Base-by-base conservation (phyloP, 2,329 filamentous ascomycete genomes). In the Chrysosporium keratinophilum region DNA sequence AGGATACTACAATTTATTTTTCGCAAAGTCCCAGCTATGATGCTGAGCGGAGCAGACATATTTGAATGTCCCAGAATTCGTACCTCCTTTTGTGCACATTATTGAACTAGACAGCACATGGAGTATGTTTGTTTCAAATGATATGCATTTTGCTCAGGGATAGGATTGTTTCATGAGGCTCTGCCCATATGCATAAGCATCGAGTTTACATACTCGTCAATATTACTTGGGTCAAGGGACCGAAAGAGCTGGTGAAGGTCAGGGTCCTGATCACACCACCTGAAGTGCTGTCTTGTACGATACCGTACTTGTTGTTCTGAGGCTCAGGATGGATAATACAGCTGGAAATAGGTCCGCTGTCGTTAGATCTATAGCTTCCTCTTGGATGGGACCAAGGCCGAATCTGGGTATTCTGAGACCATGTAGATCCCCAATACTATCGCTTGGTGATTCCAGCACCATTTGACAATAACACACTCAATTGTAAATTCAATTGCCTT, bases 61-160 rank as follows among this genome's bases (percentile, higher is more conserved):
- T 51, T 48, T 44, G 45, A 43, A 28, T 47, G 31, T 12, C 61
- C 55, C 6, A 55, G 35, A 17, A 63, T 34, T 10, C 56, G 17
- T 53, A 62, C 61, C 1, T 62, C 56, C 3, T 64, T 59, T 37
- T 62, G 54, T 39, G 67, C 37, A 45, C 62, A 64, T 46, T 65
- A 71, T 52, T 70, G 63, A 9, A 70, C 51, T 0, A 67, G 66
- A 50, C 68, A 64, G 46, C 68, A 67, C 37, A 72, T 66, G n/a
- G n/a, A n/a, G n/a, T n/a, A n/a, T n/a, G n/a, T n/a, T n/a, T n/a
- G n/a, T n/a, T n/a, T n/a, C n/a, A n/a, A n/a, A n/a, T n/a, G n/a
- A n/a, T n/a, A n/a, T n/a, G n/a, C n/a, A n/a, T n/a, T n/a, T n/a
- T n/a, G n/a, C n/a, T n/a, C n/a, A n/a, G n/a, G n/a, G n/a, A n/a